A percentile compares a stretch with the other conserved stretches of the same genome.
phyloP scores from a whole-genome alignment of 805 yeast genomes.

The Candida ascalaphidarum region DNA sequence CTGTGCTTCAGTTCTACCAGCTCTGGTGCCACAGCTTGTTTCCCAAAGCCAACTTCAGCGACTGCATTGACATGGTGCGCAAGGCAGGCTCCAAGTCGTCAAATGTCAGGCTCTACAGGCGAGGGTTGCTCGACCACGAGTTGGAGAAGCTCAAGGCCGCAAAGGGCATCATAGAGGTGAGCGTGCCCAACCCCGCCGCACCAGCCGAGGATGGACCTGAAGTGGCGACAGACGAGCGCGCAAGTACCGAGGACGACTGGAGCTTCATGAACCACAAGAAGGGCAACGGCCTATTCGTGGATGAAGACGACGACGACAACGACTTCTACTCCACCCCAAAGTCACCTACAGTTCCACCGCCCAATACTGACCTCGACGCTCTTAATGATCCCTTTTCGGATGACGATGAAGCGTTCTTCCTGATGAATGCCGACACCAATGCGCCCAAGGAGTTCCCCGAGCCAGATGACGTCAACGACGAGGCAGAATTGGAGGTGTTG shows the following conservation, averaged over 20 bases:
- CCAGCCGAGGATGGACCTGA: constrained; percentile 4
- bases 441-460: constrained; percentile 4
- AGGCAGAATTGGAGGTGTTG: constrained; percentile 28
- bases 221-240: constrained; percentile 1
- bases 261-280: constrained; percentile 7
- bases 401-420: constrained; percentile 3
- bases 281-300: constrained; percentile 19
- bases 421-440: not conserved
- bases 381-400: constrained; percentile 17
- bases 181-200: constrained; percentile 1
- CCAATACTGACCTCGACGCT: constrained; percentile 11
- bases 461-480: constrained; percentile 6
- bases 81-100: constrained; percentile 4
- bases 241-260: constrained; percentile 11
- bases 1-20: constrained; percentile 33
- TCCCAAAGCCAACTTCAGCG: constrained; percentile 10
- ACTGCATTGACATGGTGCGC: constrained; percentile 9
- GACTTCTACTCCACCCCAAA: not conserved
- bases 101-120: constrained; percentile 6
- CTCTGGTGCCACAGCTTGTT: constrained; percentile 35
- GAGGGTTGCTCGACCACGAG: constrained; percentile 7
- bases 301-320: constrained; percentile 14
- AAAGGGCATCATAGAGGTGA: constrained; percentile 11
- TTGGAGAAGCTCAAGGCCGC: constrained; percentile 8
- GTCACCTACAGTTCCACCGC: not conserved